These are phyloP conservation scores for Stagonosporopsis tanaceti DNA, from an alignment of 2,329 filamentous ascomycete genomes.

Conservation along the genomic window DNA sequence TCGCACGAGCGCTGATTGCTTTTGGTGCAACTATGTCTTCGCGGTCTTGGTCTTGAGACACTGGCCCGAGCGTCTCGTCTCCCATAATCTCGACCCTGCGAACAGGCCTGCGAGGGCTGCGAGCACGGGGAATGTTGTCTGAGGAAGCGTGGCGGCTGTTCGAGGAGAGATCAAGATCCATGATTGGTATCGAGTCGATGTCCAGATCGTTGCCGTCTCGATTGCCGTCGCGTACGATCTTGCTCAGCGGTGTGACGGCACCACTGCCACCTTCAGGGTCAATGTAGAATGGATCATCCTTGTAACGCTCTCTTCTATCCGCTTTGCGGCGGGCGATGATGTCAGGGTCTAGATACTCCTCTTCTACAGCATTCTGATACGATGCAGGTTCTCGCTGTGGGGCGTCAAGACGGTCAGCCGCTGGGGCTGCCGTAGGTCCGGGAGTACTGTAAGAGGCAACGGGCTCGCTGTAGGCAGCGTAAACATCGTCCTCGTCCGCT, in stretches of 20 bases:
- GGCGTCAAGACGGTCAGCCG: constrained; percentile 55
- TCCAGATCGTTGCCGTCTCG: constrained; percentile 77
- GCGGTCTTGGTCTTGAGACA: constrained; percentile 40
- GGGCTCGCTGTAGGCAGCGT: constrained; percentile 56
- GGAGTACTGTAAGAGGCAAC: constrained; percentile 35
- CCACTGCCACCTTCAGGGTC: constrained; percentile 62
- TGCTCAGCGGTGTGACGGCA: constrained; percentile 79
- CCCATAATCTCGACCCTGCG: constrained; percentile 55
- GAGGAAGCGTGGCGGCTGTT: constrained; percentile 22
- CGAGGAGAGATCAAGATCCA: constrained; percentile 80
- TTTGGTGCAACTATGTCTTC: constrained; percentile 42
- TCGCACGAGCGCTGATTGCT: constrained; percentile 47
- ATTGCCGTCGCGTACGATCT: constrained; percentile 72
- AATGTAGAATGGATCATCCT: constrained; percentile 97
- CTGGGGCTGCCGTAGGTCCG: constrained; percentile 40
- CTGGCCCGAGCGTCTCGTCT: constrained; percentile 57
- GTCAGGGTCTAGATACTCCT: constrained; percentile 72
- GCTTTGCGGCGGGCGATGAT: constrained; percentile 77
- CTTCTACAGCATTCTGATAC: constrained; percentile 57
- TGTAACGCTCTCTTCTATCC: constrained; percentile 82
- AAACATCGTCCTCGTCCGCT: constrained; percentile 55
- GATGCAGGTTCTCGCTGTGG: constrained; percentile 48
- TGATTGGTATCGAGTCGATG: constrained; percentile 94
- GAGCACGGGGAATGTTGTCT: constrained; percentile 30
- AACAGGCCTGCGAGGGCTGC: constrained; percentile 43